These are phyloP conservation scores for Penicillium alfredii DNA, from an alignment of 495 filamentous ascomycete species.

Conservation along the genomic window DNA sequence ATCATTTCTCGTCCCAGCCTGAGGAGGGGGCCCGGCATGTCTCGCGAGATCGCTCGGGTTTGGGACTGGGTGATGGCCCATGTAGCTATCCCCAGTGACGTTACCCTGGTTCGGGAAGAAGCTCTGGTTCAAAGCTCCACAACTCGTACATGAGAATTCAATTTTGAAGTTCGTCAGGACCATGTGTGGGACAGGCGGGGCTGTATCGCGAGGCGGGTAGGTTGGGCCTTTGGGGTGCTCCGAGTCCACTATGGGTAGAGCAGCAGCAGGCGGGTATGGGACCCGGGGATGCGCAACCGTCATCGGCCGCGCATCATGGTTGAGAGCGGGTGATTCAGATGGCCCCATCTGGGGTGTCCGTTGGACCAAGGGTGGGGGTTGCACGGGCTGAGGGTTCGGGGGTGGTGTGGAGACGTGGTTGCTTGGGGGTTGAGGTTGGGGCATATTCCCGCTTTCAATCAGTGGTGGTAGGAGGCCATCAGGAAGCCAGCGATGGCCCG, in stretches of 20 bases:
- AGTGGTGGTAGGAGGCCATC: conserved; percentile 24
- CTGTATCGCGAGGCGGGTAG: conserved; percentile 23
- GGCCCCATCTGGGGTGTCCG: conserved; percentile 17
- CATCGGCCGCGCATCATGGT: conserved; percentile 17
- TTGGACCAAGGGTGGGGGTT: conserved; percentile 14
- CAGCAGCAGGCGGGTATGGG: conserved; percentile 14
- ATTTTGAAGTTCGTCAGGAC: conserved; percentile 42
- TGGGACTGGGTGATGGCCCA: conserved; percentile 25
- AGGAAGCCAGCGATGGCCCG: conserved; percentile 34
- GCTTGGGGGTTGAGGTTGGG: conserved; percentile 18
- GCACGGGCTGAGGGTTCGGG: conserved; percentile 23
- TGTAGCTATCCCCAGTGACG: conserved; percentile 29
- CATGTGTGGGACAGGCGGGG: conserved; percentile 26
- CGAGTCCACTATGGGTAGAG: conserved; percentile 16
- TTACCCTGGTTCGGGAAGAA: conserved; percentile 43
- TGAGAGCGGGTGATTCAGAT: conserved; percentile 17
- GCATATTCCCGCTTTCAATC: conserved; percentile 26
- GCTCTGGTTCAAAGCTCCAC: conserved; percentile 41
- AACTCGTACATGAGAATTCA: conserved; percentile 41
- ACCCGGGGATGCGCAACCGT: conserved; percentile 19
- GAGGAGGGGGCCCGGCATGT: conserved; percentile 17
- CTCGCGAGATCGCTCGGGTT: conserved; percentile 16
- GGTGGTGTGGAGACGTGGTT: conserved; percentile 16
- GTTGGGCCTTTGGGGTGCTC: conserved; percentile 20
- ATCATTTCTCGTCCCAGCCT: conserved; percentile 14